Percentiles rank a stretch among this genome's conserved stretches.
These are phyloP conservation scores for Boletus semigastroideus DNA, from an alignment of 1,284 basidiomycete genomes.

Conservation along the genomic window DNA sequence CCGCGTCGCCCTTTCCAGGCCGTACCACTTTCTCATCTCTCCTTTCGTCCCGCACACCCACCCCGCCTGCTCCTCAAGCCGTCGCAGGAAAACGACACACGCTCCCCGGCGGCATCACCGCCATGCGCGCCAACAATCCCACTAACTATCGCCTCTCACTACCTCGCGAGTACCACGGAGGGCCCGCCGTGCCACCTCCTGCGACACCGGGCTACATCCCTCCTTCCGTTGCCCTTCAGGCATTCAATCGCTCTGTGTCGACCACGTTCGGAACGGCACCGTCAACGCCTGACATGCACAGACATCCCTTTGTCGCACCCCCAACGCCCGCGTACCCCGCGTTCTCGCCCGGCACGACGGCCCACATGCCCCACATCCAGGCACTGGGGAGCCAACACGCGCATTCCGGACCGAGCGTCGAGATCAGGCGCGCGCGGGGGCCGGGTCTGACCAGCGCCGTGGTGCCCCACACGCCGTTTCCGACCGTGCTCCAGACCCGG, in stretches of 20 bases:
- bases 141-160: constrained; percentile 33
- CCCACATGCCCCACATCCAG: constrained; percentile 54
- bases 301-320: constrained; percentile 36
- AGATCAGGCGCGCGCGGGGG: constrained; percentile 59
- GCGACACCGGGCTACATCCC: constrained; percentile 30
- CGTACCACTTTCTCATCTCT: constrained; percentile 28
- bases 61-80: constrained; percentile 32
- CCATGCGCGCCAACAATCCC: constrained; percentile 41
- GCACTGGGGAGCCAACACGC: constrained; percentile 46
- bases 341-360: constrained; percentile 49
- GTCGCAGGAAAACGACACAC: constrained; percentile 64
- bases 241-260: constrained; percentile 42
- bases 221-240: constrained; percentile 39
- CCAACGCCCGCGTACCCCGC: constrained; percentile 72
- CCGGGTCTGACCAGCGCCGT: constrained; percentile 26
- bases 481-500: constrained; percentile 42
- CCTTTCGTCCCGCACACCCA: constrained; percentile 19
- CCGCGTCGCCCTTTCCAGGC: constrained; percentile 70
- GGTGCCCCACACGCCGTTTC: constrained; percentile 56
- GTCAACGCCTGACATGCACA: constrained; percentile 11
- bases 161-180: constrained; percentile 30
- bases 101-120: constrained; percentile 37
- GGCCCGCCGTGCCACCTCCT: constrained; percentile 9
- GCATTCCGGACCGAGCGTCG: constrained; percentile 57
- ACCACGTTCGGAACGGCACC: constrained; percentile 50